Percentiles rank a stretch among this genome's conserved stretches.
These are phyloP conservation scores for Ophiostoma himal-ulmi DNA, from an alignment of 2,329 filamentous ascomycete species.

Conservation along the genomic window DNA sequence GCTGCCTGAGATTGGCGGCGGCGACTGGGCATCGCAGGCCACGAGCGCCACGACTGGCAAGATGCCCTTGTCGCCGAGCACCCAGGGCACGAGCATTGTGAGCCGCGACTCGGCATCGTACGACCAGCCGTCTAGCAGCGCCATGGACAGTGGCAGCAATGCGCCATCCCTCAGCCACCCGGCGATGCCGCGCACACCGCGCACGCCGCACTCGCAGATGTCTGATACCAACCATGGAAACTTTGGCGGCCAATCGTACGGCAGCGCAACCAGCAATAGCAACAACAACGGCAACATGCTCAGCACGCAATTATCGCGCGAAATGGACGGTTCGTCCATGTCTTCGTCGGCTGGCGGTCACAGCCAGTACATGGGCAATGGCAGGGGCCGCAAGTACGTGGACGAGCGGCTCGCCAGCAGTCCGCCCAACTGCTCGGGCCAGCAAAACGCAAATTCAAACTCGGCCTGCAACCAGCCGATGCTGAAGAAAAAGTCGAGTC, in stretches of 20 bases:
- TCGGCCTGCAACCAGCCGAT: constrained; percentile 38
- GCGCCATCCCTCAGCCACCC: constrained; percentile 22
- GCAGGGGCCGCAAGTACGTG: background rate
- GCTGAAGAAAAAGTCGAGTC: constrained; percentile 57
- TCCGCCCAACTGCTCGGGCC: background rate
- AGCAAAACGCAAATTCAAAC: constrained; percentile 34
- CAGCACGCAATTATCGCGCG: constrained; percentile 32
- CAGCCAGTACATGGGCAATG: constrained; percentile 33
- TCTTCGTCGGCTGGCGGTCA: constrained; percentile 25
- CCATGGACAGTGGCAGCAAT: constrained; percentile 29
- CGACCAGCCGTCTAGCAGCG: constrained; percentile 38
- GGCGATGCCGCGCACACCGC: constrained; percentile 2
- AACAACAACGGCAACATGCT: background rate
- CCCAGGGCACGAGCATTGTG: constrained; percentile 59
- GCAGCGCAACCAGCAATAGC: background rate
- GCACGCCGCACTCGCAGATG: constrained; percentile 11
- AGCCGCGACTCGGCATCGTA: constrained; percentile 53
- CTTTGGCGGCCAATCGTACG: background rate
- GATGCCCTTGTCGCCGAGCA: constrained; percentile 60
- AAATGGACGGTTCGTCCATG: constrained; percentile 33
- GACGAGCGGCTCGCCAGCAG: constrained; percentile 8
- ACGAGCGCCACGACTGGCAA: constrained; percentile 59
- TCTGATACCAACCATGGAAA: background rate
- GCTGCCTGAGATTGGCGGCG: constrained; percentile 64
- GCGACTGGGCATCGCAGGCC: constrained; percentile 56